These are phyloP conservation scores for Mycosphaerella sp. DNA, from an alignment of 2,329 filamentous ascomycete genomes.

Conservation along the genomic window DNA sequence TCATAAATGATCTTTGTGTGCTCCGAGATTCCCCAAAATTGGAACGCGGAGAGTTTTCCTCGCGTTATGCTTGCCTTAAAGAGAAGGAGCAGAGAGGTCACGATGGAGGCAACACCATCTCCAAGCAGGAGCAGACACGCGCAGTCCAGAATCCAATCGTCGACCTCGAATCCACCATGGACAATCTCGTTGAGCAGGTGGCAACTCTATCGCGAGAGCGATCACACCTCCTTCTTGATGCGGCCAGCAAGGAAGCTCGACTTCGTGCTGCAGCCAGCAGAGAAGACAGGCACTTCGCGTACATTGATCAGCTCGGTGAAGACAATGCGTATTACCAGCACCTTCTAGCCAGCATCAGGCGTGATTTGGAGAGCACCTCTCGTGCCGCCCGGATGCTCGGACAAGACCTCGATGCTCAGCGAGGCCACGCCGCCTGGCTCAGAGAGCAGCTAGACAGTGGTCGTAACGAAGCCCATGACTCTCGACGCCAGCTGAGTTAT, in stretches of 20 bases:
- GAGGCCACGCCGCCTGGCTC: neutral
- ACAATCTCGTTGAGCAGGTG: constrained; percentile 7
- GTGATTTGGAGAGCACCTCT: no score
- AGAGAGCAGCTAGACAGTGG: constrained; percentile 3
- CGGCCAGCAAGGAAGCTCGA: no score
- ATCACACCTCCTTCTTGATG: no score
- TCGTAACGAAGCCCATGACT: neutral
- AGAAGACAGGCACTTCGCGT: neutral
- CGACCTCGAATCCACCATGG: constrained; percentile 8
- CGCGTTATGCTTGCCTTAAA: constrained; percentile 6
- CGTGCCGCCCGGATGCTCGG: no score
- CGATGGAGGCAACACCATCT: constrained; percentile 2
- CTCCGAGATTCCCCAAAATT: constrained; percentile 11
- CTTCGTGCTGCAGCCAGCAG: no score
- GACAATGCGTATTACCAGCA: constrained; percentile 11
- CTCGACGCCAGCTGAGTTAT: constrained; percentile 4
- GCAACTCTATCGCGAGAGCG: neutral
- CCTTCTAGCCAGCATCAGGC: neutral
- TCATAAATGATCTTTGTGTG: constrained; percentile 11
- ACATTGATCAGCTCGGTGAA: constrained; percentile 5
- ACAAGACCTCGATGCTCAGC: neutral
- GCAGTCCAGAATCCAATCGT: constrained; percentile 3
- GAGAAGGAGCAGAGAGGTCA: constrained; percentile 2
- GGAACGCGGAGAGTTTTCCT: constrained; percentile 5
- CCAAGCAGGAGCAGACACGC: constrained; percentile 3